Conservation (phyloP, 495 filamentous ascomycete species). For the Cercophora sp. region DNA sequence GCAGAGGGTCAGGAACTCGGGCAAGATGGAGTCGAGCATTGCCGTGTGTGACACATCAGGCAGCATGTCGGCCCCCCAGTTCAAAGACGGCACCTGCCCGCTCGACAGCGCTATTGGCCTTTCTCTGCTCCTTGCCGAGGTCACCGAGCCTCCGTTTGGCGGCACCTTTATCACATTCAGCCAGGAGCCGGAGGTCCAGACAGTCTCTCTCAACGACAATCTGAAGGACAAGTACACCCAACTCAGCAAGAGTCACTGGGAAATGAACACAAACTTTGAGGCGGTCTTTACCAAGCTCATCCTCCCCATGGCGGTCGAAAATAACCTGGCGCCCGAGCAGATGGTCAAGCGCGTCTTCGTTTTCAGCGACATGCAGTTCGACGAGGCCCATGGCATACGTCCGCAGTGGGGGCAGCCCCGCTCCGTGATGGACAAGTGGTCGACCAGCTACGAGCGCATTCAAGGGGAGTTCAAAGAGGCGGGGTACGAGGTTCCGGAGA, state of each 20-base stretch:
- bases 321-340: slow-evolving; percentile 35
- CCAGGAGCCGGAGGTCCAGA: slow-evolving; percentile 23
- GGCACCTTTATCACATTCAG: slow-evolving; percentile 46
- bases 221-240: slow-evolving; percentile 30
- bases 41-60: slow-evolving; percentile 46
- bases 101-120: slow-evolving; percentile 45
- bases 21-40: slow-evolving; percentile 39
- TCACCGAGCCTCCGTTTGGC: slow-evolving; percentile 40
- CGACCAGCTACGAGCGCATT: slow-evolving; percentile 37
- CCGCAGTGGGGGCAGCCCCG: neutral
- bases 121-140: slow-evolving; percentile 42
- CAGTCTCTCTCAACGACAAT: slow-evolving; percentile 25
- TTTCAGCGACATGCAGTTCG: slow-evolving; percentile 48
- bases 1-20: slow-evolving; percentile 42
- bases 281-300: slow-evolving; percentile 42
- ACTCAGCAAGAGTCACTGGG: slow-evolving; percentile 26
- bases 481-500: slow-evolving; percentile 46
- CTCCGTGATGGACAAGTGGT: slow-evolving; percentile 19
- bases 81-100: slow-evolving; percentile 39
- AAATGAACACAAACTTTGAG: slow-evolving; percentile 40
- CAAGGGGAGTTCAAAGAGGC: slow-evolving; percentile 31
- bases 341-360: slow-evolving; percentile 51
- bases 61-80: slow-evolving; percentile 33
- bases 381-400: slow-evolving; percentile 21
- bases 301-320: slow-evolving; percentile 40